Base-by-base conservation (phyloP, 1,139 yeast species). In the Blastobotrys buckinghamii region DNA sequence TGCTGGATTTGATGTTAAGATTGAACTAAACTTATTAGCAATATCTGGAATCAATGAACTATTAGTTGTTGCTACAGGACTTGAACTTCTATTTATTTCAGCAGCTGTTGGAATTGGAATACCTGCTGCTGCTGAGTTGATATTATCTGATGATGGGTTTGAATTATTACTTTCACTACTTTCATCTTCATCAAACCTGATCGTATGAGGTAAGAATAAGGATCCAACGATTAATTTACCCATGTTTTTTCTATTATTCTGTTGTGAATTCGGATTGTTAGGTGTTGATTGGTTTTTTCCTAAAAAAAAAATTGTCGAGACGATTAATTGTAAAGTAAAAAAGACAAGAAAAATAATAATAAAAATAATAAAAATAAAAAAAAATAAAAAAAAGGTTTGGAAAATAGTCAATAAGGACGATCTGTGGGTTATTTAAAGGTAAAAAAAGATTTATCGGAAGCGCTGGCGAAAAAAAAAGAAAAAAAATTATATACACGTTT, bases 191-290 rank as follows among this genome's bases (percentile, higher is more conserved):
- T 82, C 83, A 60, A 83, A 83, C 56, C 81, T 83, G 33, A 82
- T 85, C 2, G 90, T 81, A 58, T 81, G 80, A 3, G 92, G 90
- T 38, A 84, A 70, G 56, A 83, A 82, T 61, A 60, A 40, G 22
- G 63, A 59, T 30, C 55, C 63, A 16, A 59, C 61, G 34, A 60
- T 47, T 37, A 60, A 42, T 20, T 59, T 56, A 3, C 10, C 10
- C 63, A 60, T 60, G 17, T 26, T 34, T 5, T 24, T 12, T 33
- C 27, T 7, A 5, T 7, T 22, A 22, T 22, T 22, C 24, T 22
- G 7, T 22, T 22, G 24, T n/a, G n/a, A n/a, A n/a, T n/a, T n/a
- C n/a, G n/a, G n/a, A n/a, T n/a, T 32, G 26, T 12, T 16, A 32
- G 39, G 10, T n/a, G n/a, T n/a, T n/a, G n/a, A n/a, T n/a, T n/a